phyloP scores from a whole-genome alignment of 2,329 filamentous ascomycete species.

The Nigrograna mackinnonii region DNA sequence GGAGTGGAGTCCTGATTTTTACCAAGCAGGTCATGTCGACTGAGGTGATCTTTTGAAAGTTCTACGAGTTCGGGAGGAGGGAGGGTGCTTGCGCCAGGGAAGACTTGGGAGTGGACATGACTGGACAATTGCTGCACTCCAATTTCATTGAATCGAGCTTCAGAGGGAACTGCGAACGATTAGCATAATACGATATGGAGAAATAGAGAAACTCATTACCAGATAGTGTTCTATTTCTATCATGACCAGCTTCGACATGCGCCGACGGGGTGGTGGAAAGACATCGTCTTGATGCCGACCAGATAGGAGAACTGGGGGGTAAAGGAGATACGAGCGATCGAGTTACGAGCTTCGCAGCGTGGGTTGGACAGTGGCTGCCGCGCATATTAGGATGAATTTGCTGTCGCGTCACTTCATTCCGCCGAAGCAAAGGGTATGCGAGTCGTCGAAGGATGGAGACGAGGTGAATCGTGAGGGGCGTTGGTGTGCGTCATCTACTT shows the following conservation, averaged over 20 bases:
- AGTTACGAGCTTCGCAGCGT: slow-evolving; percentile 21
- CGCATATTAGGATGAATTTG: slow-evolving; percentile 28
- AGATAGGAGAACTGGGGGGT: slow-evolving; percentile 13
- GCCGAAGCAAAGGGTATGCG: slow-evolving; percentile 3
- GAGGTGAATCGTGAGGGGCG: neutral
- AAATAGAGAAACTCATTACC: slow-evolving; percentile 15
- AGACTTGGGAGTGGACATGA: slow-evolving; percentile 82
- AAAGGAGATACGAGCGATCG: slow-evolving; percentile 16
- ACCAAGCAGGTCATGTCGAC: slow-evolving; percentile 81
- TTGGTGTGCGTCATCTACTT: slow-evolving; percentile 7
- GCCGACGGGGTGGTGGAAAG: slow-evolving; percentile 24
- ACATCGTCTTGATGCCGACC: slow-evolving; percentile 23
- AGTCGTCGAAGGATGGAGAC: neutral
- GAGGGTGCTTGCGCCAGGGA: slow-evolving; percentile 59
- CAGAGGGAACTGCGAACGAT: slow-evolving; percentile 40
- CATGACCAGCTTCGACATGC: slow-evolving; percentile 9
- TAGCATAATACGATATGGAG: slow-evolving; percentile 1
- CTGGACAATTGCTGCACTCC: slow-evolving; percentile 91
- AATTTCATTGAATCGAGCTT: slow-evolving; percentile 84
- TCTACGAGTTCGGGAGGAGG: slow-evolving; percentile 74
- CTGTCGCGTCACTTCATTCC: slow-evolving; percentile 29
- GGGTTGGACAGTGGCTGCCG: slow-evolving; percentile 25
- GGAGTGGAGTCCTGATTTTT: slow-evolving; percentile 78
- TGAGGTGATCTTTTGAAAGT: slow-evolving; percentile 80
- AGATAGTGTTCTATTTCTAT: slow-evolving; percentile 15